Percentiles rank a stretch among this genome's conserved stretches.
These are phyloP conservation scores for Quercus engelmannii DNA, from an alignment of 306 rosid species.

Conservation along the genomic window DNA sequence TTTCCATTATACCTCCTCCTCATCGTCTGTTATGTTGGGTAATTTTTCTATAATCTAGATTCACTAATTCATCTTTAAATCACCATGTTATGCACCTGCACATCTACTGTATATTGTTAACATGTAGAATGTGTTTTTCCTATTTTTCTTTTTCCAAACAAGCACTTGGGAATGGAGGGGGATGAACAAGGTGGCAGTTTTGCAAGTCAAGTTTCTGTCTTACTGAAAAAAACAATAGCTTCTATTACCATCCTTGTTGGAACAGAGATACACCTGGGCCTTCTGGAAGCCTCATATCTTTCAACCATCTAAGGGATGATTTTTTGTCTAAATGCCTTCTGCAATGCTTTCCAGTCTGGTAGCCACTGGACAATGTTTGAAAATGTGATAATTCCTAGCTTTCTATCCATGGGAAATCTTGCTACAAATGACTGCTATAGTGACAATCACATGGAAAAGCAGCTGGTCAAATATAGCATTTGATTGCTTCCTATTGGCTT, in stretches of 20 bases:
- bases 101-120: background rate
- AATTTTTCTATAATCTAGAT: background rate
- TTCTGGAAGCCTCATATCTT: background rate
- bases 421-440: background rate
- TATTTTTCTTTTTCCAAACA: background rate
- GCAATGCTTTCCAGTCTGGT: background rate
- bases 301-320: background rate
- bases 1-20: background rate
- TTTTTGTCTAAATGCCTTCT: too few species aligned
- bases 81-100: background rate
- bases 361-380: background rate
- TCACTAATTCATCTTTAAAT: background rate
- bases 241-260: background rate
- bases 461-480: background rate
- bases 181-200: background rate
- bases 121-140: background rate
- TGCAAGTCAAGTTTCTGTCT: background rate
- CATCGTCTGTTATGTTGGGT: background rate
- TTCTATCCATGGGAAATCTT: background rate
- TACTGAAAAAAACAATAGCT: background rate
- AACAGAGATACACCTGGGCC: background rate
- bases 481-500: background rate
- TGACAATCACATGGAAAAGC: background rate
- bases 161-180: background rate
- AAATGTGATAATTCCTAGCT: background rate